These are phyloP conservation scores for Penicillium sp. DNA, from an alignment of 2,329 filamentous ascomycete genomes.

Conservation along the genomic window DNA sequence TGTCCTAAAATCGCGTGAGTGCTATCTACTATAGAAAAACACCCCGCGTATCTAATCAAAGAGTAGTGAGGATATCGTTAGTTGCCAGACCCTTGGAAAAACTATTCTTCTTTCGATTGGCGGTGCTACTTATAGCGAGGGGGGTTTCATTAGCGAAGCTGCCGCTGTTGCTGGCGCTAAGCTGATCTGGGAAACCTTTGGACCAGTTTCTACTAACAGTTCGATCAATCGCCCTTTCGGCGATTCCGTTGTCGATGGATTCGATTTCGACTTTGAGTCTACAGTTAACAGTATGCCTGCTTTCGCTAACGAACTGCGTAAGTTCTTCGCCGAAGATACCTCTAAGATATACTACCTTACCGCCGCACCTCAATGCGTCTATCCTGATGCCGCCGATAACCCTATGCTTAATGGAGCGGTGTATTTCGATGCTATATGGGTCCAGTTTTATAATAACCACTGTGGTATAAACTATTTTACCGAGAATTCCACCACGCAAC, in stretches of 20 bases:
- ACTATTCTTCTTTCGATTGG: not conserved
- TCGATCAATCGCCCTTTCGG: not conserved
- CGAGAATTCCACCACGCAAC: constrained; percentile 45
- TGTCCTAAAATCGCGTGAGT: not conserved
- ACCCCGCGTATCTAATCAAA: not conserved
- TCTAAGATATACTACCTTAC: constrained; percentile 59
- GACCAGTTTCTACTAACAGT: not conserved
- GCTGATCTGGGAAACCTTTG: not conserved
- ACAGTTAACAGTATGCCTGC: constrained; percentile 57
- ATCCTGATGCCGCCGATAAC: constrained; percentile 59
- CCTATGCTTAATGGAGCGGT: constrained; percentile 53
- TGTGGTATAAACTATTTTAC: constrained; percentile 58
- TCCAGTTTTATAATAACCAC: constrained; percentile 67
- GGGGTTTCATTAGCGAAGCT: not conserved
- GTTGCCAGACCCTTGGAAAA: not conserved
- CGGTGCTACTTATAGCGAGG: not conserved
- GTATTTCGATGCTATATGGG: constrained; percentile 57
- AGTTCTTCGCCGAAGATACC: constrained; percentile 51
- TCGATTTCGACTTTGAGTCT: constrained; percentile 17
- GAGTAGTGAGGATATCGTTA: not conserved
- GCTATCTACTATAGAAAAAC: not conserved
- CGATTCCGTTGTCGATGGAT: not conserved
- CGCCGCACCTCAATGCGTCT: constrained; percentile 65
- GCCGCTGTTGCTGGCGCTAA: not conserved
- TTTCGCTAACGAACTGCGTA: constrained; percentile 58